Evolutionary conservation across 345 rosid species (phyloP).

Genomic region (Populus deltoides): DNA sequence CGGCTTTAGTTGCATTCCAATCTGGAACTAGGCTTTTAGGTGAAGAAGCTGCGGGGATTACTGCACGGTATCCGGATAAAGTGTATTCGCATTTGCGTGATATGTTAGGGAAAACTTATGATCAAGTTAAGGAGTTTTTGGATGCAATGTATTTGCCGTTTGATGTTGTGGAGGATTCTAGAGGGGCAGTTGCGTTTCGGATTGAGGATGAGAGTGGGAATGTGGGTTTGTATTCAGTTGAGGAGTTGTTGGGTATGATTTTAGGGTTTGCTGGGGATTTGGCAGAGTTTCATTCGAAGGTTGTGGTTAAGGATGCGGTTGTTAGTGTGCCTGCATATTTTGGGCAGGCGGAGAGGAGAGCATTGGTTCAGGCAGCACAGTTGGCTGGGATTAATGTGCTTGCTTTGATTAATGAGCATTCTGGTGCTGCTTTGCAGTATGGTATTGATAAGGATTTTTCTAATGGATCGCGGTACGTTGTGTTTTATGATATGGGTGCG

Average conservation of each 20-base stretch:
- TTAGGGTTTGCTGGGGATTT: slow-evolving; percentile 59
- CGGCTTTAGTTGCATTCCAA: slow-evolving; percentile 81
- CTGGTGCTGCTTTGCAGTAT: slow-evolving; percentile 97
- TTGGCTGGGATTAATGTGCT: slow-evolving; percentile 92
- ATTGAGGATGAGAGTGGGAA: slow-evolving; percentile 40
- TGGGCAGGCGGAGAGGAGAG: slow-evolving; percentile 94
- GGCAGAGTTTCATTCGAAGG: slow-evolving; percentile 80
- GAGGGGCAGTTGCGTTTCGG: slow-evolving; percentile 65
- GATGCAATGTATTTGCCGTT: slow-evolving; percentile 77
- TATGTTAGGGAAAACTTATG: slow-evolving; percentile 75
- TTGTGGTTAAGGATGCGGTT: slow-evolving; percentile 65
- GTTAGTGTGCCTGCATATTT: slow-evolving; percentile 86
- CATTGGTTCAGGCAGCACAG: slow-evolving; percentile 78
- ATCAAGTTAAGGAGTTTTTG: slow-evolving; percentile 49
- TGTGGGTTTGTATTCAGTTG: slow-evolving; percentile 49
- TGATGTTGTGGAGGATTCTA: slow-evolving; percentile 62
- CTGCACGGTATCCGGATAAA: slow-evolving; percentile 79
- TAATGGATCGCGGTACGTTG: slow-evolving; percentile 78
- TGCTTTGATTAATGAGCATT: slow-evolving; percentile 74
- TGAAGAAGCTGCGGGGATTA: slow-evolving; percentile 91
- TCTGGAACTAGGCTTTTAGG: slow-evolving; percentile 67
- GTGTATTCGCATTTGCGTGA: slow-evolving; percentile 81
- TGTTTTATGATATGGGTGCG: slow-evolving; percentile 97
- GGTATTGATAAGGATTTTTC: slow-evolving; percentile 95
- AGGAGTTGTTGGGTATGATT: slow-evolving; percentile 92